phyloP scores from a whole-genome alignment of 768 basidiomycete species.

The Xerocomus potaroensis region DNA sequence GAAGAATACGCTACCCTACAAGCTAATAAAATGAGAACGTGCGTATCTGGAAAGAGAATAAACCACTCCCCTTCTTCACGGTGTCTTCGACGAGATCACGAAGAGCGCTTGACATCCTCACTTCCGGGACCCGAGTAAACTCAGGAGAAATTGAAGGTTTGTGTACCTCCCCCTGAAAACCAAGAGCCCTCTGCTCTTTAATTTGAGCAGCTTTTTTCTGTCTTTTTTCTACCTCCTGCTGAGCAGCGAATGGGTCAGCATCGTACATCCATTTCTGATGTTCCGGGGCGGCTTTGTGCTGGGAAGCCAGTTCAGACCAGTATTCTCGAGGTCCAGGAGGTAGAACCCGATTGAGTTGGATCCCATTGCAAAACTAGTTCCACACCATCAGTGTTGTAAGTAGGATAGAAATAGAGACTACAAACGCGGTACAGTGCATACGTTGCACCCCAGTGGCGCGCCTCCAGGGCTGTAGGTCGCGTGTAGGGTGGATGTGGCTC shows the following conservation, averaged over 20 bases:
- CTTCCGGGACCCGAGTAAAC: constrained; percentile 59
- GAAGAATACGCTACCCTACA: constrained; percentile 49
- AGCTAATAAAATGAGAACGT: background rate
- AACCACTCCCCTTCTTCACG: constrained; percentile 60
- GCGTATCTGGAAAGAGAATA: background rate
- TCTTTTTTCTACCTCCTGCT: constrained; percentile 59
- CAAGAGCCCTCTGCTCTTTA: constrained; percentile 32
- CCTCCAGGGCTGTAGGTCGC: constrained; percentile 68
- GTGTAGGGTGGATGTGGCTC: constrained; percentile 70
- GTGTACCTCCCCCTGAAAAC: constrained; percentile 15
- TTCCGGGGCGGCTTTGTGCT: constrained; percentile 63
- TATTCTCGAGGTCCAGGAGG: constrained; percentile 86
- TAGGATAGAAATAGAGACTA: constrained; percentile 20
- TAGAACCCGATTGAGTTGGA: constrained; percentile 69
- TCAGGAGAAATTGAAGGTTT: constrained; percentile 27
- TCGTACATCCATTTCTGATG: constrained; percentile 85
- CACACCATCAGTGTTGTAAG: constrained; percentile 9
- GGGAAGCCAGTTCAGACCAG: constrained; percentile 70
- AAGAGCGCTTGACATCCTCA: constrained; percentile 73
- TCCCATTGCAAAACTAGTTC: constrained; percentile 65
- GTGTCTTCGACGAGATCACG: constrained; percentile 79
- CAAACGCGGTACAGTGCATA: constrained; percentile 85
- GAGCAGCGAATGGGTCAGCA: constrained; percentile 81
- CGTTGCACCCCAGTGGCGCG: constrained; percentile 88
- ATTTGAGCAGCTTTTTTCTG: constrained; percentile 54